phyloP scores from a whole-genome alignment of 2,329 filamentous ascomycete species.

The Beauveria sp. region DNA sequence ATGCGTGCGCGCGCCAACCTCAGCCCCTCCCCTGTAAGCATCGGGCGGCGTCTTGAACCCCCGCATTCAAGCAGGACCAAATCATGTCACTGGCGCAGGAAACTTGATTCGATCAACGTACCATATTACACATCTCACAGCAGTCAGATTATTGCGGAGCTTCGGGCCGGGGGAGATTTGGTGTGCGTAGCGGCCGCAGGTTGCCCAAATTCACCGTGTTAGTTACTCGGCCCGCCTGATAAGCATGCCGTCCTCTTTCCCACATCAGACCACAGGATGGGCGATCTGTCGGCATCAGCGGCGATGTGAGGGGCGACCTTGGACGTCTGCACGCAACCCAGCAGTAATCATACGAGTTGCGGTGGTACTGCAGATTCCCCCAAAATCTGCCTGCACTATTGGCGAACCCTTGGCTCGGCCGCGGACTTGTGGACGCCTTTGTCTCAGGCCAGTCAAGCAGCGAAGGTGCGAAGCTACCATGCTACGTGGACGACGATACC shows the following conservation, averaged over 20 bases:
- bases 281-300: slow-evolving; percentile 3
- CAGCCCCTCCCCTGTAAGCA: not conserved
- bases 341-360: not conserved
- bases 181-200: not conserved
- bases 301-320: not conserved
- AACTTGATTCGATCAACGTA: no score
- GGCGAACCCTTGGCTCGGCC: not conserved
- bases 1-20: not conserved
- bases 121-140: not conserved
- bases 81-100: not conserved
- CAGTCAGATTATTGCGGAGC: not conserved
- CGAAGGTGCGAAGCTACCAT: not conserved
- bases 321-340: not conserved
- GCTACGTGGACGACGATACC: not conserved
- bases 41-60: no score
- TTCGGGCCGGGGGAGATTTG: not conserved
- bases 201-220: not conserved
- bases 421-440: no score
- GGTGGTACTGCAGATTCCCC: not conserved
- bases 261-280: not conserved
- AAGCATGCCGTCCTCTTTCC: not conserved
- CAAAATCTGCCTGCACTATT: not conserved
- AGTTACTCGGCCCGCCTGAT: not conserved
- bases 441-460: not conserved
- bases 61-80: not conserved